Percentiles rank a stretch among this genome's conserved stretches.
phyloP scores from a whole-genome alignment of 2,329 filamentous ascomycete species.

The Laburnicola sp. region DNA sequence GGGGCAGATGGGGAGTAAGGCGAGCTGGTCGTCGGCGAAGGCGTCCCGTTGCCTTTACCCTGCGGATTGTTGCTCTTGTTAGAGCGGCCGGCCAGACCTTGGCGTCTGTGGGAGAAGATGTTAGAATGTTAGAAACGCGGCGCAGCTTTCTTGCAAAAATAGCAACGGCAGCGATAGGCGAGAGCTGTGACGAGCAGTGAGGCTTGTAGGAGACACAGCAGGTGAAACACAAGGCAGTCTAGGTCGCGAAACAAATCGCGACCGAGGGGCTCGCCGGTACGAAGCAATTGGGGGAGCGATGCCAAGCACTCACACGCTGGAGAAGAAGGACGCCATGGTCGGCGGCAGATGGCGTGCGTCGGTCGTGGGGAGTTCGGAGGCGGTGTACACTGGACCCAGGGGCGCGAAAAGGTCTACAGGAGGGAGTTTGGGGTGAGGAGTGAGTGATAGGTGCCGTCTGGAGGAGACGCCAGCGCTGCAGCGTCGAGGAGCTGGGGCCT shows the following conservation, averaged over 20 bases:
- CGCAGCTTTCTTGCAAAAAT: slow-evolving; percentile 1
- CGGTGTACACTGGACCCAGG: slow-evolving; percentile 13
- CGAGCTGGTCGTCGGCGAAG: slow-evolving; percentile 38
- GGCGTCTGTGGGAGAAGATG: slow-evolving; percentile 38
- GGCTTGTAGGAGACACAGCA: slow-evolving; percentile 11
- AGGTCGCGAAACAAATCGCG: slow-evolving; percentile 34
- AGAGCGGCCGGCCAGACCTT: slow-evolving; percentile 49
- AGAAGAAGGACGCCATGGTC: slow-evolving; percentile 48
- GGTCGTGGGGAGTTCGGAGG: slow-evolving; percentile 15
- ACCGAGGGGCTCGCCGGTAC: slow-evolving; percentile 27
- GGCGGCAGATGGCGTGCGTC: slow-evolving; percentile 12
- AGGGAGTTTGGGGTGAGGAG: slow-evolving; percentile 21
- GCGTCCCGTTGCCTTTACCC: slow-evolving; percentile 41
- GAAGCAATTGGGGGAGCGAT: slow-evolving; percentile 32
- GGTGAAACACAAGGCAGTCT: slow-evolving; percentile 23
- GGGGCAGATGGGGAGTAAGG: slow-evolving; percentile 41
- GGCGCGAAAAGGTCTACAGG: slow-evolving; percentile 22
- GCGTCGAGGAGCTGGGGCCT: slow-evolving; percentile 33
- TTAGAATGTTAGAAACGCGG: slow-evolving; percentile 28
- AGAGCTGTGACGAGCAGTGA: slow-evolving; percentile 17
- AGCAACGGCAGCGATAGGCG: slow-evolving; percentile 4
- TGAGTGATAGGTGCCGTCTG: slow-evolving; percentile 36
- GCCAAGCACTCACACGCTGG: slow-evolving; percentile 49
- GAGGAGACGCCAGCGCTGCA: slow-evolving; percentile 23
- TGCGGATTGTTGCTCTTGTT: slow-evolving; percentile 45